A percentile compares a stretch with the other conserved stretches of the same genome.
Conservation (phyloP, 192 early-diverging fungal species). For the Funneliformis mosseae region DNA sequence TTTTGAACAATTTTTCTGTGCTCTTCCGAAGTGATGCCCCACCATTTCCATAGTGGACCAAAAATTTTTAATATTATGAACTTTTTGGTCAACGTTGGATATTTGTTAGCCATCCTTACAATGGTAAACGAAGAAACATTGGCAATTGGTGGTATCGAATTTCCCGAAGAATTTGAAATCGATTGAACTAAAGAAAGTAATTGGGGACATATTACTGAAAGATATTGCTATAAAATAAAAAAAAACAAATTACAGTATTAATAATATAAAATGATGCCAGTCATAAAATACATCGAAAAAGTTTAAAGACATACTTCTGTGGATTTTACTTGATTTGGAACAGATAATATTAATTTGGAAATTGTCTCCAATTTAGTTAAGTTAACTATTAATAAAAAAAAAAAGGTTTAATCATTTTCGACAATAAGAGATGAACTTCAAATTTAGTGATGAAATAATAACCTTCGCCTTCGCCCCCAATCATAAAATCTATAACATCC, state of each 20-base stretch:
- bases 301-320: slow-evolving; percentile 44
- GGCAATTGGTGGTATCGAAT: slow-evolving; percentile 25
- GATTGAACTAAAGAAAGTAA: slow-evolving; percentile 38
- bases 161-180: background rate
- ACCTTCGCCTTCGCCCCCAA: slow-evolving; percentile 56
- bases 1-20: slow-evolving; percentile 18
- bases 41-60: slow-evolving; percentile 46
- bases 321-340: slow-evolving; percentile 61
- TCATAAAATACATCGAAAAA: background rate
- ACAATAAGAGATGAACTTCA: background rate
- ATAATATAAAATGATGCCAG: background rate
- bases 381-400: slow-evolving; percentile 40
- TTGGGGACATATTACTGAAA: slow-evolving; percentile 52
- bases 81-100: slow-evolving; percentile 47
- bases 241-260: background rate
- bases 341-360: slow-evolving; percentile 57
- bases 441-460: background rate
- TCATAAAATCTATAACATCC: slow-evolving; percentile 68
- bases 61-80: slow-evolving; percentile 53
- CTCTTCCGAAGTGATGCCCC: slow-evolving; percentile 25
- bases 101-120: slow-evolving; percentile 51
- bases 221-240: slow-evolving; percentile 46
- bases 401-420: background rate
- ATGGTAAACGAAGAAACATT: slow-evolving; percentile 57
- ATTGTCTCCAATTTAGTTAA: slow-evolving; percentile 59